These are phyloP conservation scores for Hyparrhenia diplandra DNA, from an alignment of 176 grass and related monocot genomes.

Conservation along the genomic window DNA sequence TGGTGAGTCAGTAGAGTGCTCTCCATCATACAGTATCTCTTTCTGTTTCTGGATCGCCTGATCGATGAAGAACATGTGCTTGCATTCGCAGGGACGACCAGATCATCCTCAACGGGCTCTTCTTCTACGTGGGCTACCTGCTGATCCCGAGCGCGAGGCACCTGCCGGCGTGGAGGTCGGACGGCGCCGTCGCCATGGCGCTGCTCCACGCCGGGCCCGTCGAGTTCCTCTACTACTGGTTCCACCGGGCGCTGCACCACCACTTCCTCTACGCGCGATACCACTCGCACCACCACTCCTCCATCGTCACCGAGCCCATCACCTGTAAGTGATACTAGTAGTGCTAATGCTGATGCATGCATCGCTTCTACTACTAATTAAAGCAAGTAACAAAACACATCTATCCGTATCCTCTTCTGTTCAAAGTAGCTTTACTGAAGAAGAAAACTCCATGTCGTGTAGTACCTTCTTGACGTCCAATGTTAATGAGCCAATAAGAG, in stretches of 20 bases:
- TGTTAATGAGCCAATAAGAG: neutral
- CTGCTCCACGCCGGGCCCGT: slow-evolving; percentile 67
- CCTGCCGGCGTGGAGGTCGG: slow-evolving; percentile 57
- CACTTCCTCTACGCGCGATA: slow-evolving; percentile 91
- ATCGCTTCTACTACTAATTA: no score
- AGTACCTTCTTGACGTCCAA: neutral
- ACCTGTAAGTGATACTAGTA: slow-evolving; percentile 67
- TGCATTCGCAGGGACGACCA: slow-evolving; percentile 73
- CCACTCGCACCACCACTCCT: slow-evolving; percentile 86
- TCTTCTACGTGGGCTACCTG: slow-evolving; percentile 51
- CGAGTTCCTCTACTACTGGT: slow-evolving; percentile 99
- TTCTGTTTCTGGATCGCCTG: no score
- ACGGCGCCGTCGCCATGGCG: slow-evolving; percentile 47
- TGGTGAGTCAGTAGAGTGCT: slow-evolving; percentile 51
- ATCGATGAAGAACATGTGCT: no score
- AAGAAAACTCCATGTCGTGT: neutral
- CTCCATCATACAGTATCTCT: no score
- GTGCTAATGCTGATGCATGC: no score
- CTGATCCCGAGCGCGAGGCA: slow-evolving; percentile 2
- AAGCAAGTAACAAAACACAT: no score
- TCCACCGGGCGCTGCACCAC: slow-evolving; percentile 93
- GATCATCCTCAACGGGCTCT: slow-evolving; percentile 70
- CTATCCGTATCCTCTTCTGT: no score
- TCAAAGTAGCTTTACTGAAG: no score
- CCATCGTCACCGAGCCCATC: slow-evolving; percentile 91